Base-by-base conservation (phyloP, 2,329 filamentous ascomycete genomes). In the Penicillium sp. region DNA sequence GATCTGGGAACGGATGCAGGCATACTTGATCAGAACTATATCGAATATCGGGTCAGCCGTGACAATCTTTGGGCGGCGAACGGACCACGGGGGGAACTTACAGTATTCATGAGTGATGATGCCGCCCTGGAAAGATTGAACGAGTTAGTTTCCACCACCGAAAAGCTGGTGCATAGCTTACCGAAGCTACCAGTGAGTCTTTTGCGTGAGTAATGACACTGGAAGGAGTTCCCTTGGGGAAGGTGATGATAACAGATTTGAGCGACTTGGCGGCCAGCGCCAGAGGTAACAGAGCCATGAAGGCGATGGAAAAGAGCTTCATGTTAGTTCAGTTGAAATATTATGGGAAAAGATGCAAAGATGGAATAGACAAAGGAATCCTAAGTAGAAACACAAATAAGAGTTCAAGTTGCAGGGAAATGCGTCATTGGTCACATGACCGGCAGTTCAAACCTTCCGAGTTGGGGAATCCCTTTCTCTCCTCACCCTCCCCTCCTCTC, bases 21-120 rank as follows among this genome's bases (percentile, higher is more conserved):
- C 67, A 54, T 77, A 80, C 78, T 77, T 78, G 63, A 78, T 72
- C 19, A 78, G 59, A 52, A 70, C 76, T 80, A 56, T 33, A 58
- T 33, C 29, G 47, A 25, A 52, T 37, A 33, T 33, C 14, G 14
- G 14, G 33, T 64, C 52, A 69, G 63, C 29, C 44, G 53, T 29
- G 45, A 25, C 16, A 46, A 58, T 62, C 42, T 61, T 39, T n/a
- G 35, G 35, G 35, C 35, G 56, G 21, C 26, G 54, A 19, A 35
- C 35, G n/a, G 26, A 46, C 42, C n/a, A 48, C 25, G 46, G 26
- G 42, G 42, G 14, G 33, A 44, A 76, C 87, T 72, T 82, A 92
- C 88, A 86, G 75, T 91, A 95, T 69, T 88, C 84, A 77, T 96
- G 91, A 23, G 89, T 95, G 66, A 96, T 91, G 50, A 84, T 76